These are phyloP conservation scores for Nelumbo lutea DNA, from an alignment of 164 flowering plant genomes.

Conservation along the genomic window DNA sequence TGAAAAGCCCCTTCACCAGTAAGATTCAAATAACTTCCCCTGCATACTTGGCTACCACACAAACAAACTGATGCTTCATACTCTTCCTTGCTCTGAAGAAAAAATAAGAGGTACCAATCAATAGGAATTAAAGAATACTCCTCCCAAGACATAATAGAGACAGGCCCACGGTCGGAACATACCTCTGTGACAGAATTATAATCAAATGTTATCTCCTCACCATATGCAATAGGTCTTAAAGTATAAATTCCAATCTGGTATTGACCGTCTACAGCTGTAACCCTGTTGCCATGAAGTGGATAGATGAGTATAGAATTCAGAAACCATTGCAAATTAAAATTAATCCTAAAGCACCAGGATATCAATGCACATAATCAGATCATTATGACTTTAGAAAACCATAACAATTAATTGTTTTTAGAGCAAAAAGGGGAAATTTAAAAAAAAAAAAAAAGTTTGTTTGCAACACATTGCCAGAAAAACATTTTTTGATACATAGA, in stretches of 20 bases:
- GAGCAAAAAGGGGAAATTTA: background rate
- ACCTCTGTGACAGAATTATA: slow-evolving; percentile 99
- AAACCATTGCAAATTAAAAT: background rate
- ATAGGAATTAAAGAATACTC: background rate
- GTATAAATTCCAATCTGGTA: slow-evolving; percentile 97
- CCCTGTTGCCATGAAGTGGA: slow-evolving; percentile 42
- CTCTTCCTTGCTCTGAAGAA: slow-evolving; percentile 90
- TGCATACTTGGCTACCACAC: slow-evolving; percentile 97
- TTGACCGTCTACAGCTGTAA: slow-evolving; percentile 96
- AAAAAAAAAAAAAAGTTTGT: background rate
- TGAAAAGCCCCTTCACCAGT: slow-evolving; percentile 96
- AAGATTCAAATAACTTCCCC: slow-evolving; percentile 95
- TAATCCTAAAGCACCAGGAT: background rate
- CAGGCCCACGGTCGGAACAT: slow-evolving; percentile 9
- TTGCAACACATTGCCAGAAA: no score
- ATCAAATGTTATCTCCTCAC: slow-evolving; percentile 98
- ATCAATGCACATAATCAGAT: background rate
- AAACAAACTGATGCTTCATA: slow-evolving; percentile 97
- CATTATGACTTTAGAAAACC: no score
- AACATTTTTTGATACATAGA: no score
- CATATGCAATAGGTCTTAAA: slow-evolving; percentile 67
- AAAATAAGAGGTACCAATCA: slow-evolving; percentile 7
- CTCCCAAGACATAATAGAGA: background rate
- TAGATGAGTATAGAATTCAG: slow-evolving; percentile 1
- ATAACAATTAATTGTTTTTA: background rate